Conservation (phyloP, 176 grass and related monocot species). For the Echinochloa phyllopogon region DNA sequence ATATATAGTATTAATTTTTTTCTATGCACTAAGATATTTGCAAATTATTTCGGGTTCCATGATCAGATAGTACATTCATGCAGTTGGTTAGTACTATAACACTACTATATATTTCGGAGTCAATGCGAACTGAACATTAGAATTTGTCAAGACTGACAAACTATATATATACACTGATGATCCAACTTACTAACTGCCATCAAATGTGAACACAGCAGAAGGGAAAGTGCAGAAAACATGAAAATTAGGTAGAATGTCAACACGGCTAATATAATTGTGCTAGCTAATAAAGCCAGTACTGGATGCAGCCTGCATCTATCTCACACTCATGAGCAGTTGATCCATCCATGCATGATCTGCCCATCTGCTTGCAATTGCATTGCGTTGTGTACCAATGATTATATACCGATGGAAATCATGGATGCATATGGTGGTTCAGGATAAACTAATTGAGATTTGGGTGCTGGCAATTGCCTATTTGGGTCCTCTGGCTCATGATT, state of each 20-base stretch:
- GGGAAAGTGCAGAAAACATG: neutral
- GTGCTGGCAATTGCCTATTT: slow-evolving; percentile 28
- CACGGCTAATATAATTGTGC: neutral
- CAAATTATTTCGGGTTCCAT: neutral
- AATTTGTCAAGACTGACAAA: neutral
- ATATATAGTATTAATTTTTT: neutral
- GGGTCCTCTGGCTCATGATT: slow-evolving; percentile 47
- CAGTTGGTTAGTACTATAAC: neutral
- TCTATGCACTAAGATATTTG: neutral
- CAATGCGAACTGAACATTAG: neutral
- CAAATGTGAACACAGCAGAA: neutral
- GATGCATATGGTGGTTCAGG: slow-evolving; percentile 39
- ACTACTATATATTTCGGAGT: neutral
- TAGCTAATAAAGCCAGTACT: slow-evolving; percentile 3
- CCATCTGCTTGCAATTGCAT: neutral
- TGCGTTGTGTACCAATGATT: slow-evolving; percentile 20
- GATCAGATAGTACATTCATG: neutral
- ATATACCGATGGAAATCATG: neutral
- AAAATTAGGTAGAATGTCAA: neutral
- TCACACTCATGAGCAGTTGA: neutral
- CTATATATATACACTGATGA: neutral
- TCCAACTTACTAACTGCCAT: neutral
- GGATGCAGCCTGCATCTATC: slow-evolving; percentile 30
- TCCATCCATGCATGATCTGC: slow-evolving; percentile 36
- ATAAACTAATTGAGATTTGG: slow-evolving; percentile 35